phyloP scores from a whole-genome alignment of 2,329 filamentous ascomycete species.

The Hypoxylon sp. region DNA sequence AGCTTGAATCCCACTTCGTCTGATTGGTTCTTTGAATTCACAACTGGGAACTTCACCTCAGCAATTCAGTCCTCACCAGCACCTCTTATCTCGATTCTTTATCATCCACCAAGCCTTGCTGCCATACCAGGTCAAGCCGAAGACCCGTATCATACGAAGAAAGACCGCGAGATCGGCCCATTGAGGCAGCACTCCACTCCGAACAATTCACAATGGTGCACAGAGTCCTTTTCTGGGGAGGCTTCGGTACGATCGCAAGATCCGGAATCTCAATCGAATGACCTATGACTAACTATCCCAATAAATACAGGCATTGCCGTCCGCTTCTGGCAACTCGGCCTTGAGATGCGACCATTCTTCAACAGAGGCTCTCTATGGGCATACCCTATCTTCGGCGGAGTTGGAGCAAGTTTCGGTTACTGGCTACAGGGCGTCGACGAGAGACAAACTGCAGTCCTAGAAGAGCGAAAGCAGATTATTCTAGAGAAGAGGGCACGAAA shows the following conservation, averaged over 20 bases:
- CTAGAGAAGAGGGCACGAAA: conserved; percentile 89
- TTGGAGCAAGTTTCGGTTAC: conserved; percentile 93
- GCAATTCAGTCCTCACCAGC: conserved; percentile 12
- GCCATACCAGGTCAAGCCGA: conserved; percentile 12
- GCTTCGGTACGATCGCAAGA: conserved; percentile 76
- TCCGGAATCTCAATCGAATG: not conserved
- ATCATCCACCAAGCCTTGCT: conserved; percentile 18
- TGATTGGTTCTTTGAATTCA: conserved; percentile 27
- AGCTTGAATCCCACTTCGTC: conserved; percentile 23
- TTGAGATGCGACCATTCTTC: conserved; percentile 97
- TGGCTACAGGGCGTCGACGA: conserved; percentile 93
- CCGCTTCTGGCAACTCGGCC: conserved; percentile 95
- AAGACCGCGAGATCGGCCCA: conserved; percentile 28
- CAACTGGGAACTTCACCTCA: conserved; percentile 28
- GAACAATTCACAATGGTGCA: conserved; percentile 61
- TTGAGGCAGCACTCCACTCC: conserved; percentile 37
- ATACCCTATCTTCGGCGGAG: conserved; percentile 87
- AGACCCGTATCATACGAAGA: conserved; percentile 18
- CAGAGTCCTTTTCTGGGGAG: conserved; percentile 82
- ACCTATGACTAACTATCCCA: conserved; percentile 41
- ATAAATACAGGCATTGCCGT: conserved; percentile 79
- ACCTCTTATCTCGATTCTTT: conserved; percentile 20
- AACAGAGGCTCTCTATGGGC: conserved; percentile 84
- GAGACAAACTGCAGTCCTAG: conserved; percentile 78
- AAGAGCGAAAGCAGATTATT: conserved; percentile 79